Conservation (phyloP, 2,329 filamentous ascomycete species). For the Ophiognomonia clavigignenti-juglandacearum region DNA sequence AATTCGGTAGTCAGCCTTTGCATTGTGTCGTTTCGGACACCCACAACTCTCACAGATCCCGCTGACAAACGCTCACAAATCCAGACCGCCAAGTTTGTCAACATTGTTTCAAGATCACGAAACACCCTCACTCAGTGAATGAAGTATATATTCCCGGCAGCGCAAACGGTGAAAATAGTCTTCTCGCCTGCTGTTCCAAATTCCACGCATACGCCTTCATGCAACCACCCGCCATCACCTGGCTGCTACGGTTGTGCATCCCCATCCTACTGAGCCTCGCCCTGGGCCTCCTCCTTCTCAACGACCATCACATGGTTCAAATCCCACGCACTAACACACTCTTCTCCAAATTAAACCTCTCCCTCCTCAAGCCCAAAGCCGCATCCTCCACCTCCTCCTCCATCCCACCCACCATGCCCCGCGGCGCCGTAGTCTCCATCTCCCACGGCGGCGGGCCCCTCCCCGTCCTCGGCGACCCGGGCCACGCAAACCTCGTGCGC, state of each 20-base stretch:
- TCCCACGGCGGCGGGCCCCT: slow-evolving; percentile 52
- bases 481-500: slow-evolving; percentile 42
- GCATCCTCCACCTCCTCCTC: too few relatives aligned
- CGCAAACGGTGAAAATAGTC: too few relatives aligned
- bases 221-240: too few relatives aligned
- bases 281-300: not conserved
- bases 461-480: slow-evolving; percentile 52
- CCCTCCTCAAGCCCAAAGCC: not conserved
- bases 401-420: slow-evolving; percentile 28
- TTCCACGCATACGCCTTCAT: too few relatives aligned
- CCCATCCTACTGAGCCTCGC: not conserved
- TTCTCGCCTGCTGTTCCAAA: too few relatives aligned
- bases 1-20: too few relatives aligned
- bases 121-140: not conserved
- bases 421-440: slow-evolving; percentile 41
- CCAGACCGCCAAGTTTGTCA: too few relatives aligned
- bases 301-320: not conserved
- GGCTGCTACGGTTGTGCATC: too few relatives aligned
- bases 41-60: too few relatives aligned
- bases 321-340: not conserved
- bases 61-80: not conserved
- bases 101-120: not conserved
- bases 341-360: not conserved
- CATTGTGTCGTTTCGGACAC: too few relatives aligned
- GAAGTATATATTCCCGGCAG: not conserved